Evolutionary conservation across 2,329 filamentous ascomycete species (phyloP), one percentile per base, ranked within the genome.

Genomic region (Talaromyces atroroseus): DNA sequence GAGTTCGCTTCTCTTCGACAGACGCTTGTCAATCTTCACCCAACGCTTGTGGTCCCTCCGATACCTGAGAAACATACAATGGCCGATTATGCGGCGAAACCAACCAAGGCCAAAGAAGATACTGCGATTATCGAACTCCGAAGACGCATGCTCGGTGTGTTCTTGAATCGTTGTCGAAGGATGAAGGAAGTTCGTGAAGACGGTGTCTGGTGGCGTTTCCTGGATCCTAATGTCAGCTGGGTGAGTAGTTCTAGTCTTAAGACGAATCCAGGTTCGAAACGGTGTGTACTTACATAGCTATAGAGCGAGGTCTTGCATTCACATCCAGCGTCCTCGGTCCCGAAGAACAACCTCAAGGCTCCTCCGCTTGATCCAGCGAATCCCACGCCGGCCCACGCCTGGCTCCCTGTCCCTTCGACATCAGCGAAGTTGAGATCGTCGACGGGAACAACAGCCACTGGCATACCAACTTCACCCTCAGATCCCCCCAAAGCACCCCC

Each of bases 11-110:
- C 92, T 16, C 78, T 99, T 57, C 84, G 94, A 66, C 87, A 91
- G 65, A 92, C 92, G 2, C 82, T 99, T 26, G 91, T 92, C 48
- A 88, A 89, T 64, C 82, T 99, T 60, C 95, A 99, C 69, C 94
- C 95, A 7, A 99, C 94, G 0, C 81, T 99, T 44, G 89, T 99
- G 65, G 89, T 99, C 52, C 95, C 94, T 7, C 94, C 94, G 2
- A 99, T 99, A 66, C 94, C 94, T 21, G 95, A 99, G 76, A 99
- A 99, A 74, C 94, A 99, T 73, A 94, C 91, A 47, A 95, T 99
- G 88, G 92, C 92, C 59, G 94, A 99, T 72, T 99, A 99, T 69
- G 94, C 94, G 16, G 92, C 95, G 26, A 97, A 96, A 66, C 94
- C 95, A 1, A 99, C 94, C 38, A 96, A 92, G 66, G 95, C 95